Percentiles rank a stretch among this genome's conserved stretches.
Evolutionary conservation across 768 basidiomycete species (phyloP).

Genomic region (Russula abietina): DNA sequence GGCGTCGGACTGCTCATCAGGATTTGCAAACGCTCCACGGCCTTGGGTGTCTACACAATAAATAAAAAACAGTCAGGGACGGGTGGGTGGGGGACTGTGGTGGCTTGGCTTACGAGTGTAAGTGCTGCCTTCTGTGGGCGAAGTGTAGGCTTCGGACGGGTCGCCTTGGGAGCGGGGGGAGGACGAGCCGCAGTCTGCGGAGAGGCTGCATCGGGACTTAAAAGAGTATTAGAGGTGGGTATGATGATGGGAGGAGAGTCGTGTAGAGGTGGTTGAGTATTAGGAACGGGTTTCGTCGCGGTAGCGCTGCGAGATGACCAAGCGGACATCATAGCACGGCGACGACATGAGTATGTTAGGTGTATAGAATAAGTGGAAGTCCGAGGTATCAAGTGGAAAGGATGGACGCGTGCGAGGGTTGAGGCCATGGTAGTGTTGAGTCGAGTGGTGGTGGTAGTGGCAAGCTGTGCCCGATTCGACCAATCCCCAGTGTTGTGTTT

Average conservation of each 20-base stretch:
- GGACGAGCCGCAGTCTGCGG: conserved; percentile 70
- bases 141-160: conserved; percentile 59
- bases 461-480: background rate
- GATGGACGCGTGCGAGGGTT: conserved; percentile 14
- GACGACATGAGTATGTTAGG: conserved; percentile 35
- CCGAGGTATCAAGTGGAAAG: conserved; percentile 14
- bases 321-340: conserved; percentile 66
- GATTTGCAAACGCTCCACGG: conserved; percentile 64
- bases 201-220: conserved; percentile 56
- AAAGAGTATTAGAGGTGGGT: conserved; percentile 37
- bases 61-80: background rate
- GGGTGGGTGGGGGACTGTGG: background rate
- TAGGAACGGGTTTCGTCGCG: conserved; percentile 26
- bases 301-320: conserved; percentile 38
- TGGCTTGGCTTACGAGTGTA: conserved; percentile 47
- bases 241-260: conserved; percentile 50
- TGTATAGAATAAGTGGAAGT: background rate
- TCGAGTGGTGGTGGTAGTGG: background rate
- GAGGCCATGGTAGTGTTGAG: conserved; percentile 4
- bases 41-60: conserved; percentile 63
- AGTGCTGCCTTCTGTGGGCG: conserved; percentile 73
- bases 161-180: conserved; percentile 58
- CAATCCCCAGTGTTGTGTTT: background rate
- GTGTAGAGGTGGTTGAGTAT: conserved; percentile 28
- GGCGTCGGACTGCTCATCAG: conserved; percentile 80